Base-by-base conservation (phyloP, 345 rosid genomes). In the Melastoma malabathricum region DNA sequence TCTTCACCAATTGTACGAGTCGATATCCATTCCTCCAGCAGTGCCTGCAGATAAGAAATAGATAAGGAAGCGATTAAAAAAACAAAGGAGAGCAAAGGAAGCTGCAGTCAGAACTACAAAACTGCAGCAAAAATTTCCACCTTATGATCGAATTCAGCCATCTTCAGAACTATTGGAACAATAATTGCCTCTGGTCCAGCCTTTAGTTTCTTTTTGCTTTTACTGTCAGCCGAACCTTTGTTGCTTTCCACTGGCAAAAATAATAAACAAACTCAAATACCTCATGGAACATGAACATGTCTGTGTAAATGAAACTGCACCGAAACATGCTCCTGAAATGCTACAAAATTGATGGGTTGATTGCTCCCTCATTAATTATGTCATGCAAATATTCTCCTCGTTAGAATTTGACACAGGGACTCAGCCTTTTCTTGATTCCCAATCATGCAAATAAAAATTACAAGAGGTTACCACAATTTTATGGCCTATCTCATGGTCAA, bases 141-240 rank as follows among this genome's bases (percentile, higher is more conserved):
- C 94, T 88, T 81, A 58, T 93, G 99, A 60, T 93, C 95, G 51
- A 93, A 93, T 64, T 81, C 85, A 51, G 86, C 78, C 99, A 93
- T 93, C 78, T 81, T 88, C 46, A 88, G 68, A 57, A 88, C 83
- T 55, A 88, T 79, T 43, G 99, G 94, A 56, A 93, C 65, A 46
- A 93, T 69, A 59, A 93, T 75, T 2, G 99, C 89, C 46, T 93
- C 78, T 1, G 84, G 69, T 58, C 84, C 84, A 56, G 81, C 61
- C 68, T 85, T 92, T 51, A 71, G 75, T 60, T 76, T 84, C 64
- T 61, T 74, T 29, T 48, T 22, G 48, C 53, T 56, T 65, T 52
- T 53, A 18, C 57, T 71, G 51, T 48, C 62, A 48, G 61, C 68
- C 10, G 69, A 58, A 56, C 51, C 77, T 68, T 60, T 70, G 52